Base-by-base conservation (phyloP, 1,284 basidiomycete genomes). In the Leucoagaricus sp. region DNA sequence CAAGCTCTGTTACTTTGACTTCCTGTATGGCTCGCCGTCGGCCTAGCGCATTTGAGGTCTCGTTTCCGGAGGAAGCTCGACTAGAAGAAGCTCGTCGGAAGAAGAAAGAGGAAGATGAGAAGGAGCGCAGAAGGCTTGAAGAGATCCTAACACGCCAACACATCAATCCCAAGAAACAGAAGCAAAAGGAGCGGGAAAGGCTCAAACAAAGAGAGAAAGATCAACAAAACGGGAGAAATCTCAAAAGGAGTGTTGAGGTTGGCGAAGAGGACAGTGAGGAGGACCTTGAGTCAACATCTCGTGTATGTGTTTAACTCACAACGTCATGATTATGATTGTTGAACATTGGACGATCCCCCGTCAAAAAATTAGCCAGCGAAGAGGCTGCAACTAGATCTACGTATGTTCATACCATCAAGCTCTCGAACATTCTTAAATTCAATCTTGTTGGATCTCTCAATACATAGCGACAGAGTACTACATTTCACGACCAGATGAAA, bases 31-130 rank as follows among this genome's bases (percentile, higher is more conserved):
- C 12, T 45, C 29, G 36, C 5, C 31, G 4, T 33, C 34, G 65
- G 21, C 69, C 70, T 4, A 70, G 51, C 34, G 70, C 72, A 19
- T 72, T 72, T 47, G 72, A 73, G 12, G 68, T 75, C 1, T 71
- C 72, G 1, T 75, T 75, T 58, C 73, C 72, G 1, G 71, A 67
- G 9, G 64, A 65, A 45, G 55, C 49, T 7, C 55, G 55, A 45
- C 13, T 58, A 64, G 21, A 61, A 50, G 29, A 58, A 49, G 41
- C 63, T 55, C 13, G 57, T 60, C 28, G 60, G 19, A 51, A 51
- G 42, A 57, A 57, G 55, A 5, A 49, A 64, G 31, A 75, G 36
- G 55, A 50, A 36, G 55, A 57, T 46, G 44, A 57, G 23, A 45
- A 28, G 34, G 55, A 57, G 26, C 29, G 44, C 9, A 38, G 38